phyloP scores from a whole-genome alignment of 768 basidiomycete species.

The Agaricus blazei region DNA sequence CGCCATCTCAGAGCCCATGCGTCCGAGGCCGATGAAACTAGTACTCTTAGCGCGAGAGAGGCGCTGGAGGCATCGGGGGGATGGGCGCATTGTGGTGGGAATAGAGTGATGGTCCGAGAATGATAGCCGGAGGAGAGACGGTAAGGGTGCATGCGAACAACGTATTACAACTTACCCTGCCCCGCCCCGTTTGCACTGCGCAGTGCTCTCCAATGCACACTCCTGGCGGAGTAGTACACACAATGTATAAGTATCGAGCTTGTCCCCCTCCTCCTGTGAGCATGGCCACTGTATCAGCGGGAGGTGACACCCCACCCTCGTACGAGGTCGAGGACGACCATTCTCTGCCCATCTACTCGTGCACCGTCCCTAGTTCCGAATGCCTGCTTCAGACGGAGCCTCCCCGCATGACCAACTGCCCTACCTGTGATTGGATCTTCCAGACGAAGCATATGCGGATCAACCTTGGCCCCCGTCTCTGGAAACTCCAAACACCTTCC shows the following conservation, averaged over 20 bases:
- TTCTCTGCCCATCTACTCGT: constrained; percentile 22
- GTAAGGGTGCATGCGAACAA: too few relatives aligned
- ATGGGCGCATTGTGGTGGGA: constrained; percentile 42
- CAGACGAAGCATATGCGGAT: constrained; percentile 33
- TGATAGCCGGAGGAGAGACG: too few relatives aligned
- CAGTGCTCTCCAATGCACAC: constrained; percentile 1
- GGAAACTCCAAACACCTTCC: constrained; percentile 31
- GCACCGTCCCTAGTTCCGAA: constrained; percentile 23
- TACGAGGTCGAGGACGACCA: constrained; percentile 16
- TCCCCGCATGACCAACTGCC: constrained; percentile 19
- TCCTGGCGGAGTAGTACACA: constrained; percentile 1
- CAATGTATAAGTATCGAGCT: not conserved
- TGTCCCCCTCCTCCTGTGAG: not conserved
- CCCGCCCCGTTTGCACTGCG: not conserved
- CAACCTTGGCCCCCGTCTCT: constrained; percentile 34
- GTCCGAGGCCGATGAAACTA: constrained; percentile 82
- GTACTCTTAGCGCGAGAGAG: constrained; percentile 44
- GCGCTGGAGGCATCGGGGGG: constrained; percentile 35
- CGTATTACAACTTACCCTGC: not conserved
- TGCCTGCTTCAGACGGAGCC: constrained; percentile 29
- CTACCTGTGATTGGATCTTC: constrained; percentile 29
- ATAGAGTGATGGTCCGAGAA: not conserved
- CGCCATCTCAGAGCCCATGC: constrained; percentile 87
- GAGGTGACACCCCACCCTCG: constrained; percentile 12
- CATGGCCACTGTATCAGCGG: constrained; percentile 1